phyloP scores from a whole-genome alignment of 345 rosid genomes.

The Linum lewisii region DNA sequence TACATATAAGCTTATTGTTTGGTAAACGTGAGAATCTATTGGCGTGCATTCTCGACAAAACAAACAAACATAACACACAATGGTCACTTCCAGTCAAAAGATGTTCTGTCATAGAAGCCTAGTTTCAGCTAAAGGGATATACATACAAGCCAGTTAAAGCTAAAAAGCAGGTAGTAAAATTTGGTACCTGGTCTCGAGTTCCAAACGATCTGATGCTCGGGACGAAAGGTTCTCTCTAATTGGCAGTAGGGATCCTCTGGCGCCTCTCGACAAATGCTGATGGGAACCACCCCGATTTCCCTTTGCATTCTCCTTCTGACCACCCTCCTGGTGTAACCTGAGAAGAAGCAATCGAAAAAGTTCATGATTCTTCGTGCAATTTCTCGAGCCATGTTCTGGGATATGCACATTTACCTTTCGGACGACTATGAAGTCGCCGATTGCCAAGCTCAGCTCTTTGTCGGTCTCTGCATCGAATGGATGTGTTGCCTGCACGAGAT shows the following conservation, averaged over 20 bases:
- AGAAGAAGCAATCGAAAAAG: background rate
- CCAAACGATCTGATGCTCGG: too few relatives aligned
- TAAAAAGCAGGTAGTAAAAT: too few relatives aligned
- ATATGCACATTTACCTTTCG: conserved; percentile 48
- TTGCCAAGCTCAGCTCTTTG: conserved; percentile 70
- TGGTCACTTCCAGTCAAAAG: background rate
- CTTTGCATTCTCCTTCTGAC: conserved; percentile 96
- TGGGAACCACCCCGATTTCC: conserved; percentile 95
- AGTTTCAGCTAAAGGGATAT: conserved; percentile 10
- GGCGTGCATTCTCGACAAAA: too few relatives aligned
- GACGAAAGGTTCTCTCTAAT: conserved; percentile 23
- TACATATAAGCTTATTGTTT: too few relatives aligned
- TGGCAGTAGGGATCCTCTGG: conserved; percentile 57
- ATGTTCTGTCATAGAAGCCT: too few relatives aligned
- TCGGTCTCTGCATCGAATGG: conserved; percentile 70
- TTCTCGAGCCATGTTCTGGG: too few relatives aligned
- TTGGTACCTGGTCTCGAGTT: too few relatives aligned
- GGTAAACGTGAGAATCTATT: too few relatives aligned
- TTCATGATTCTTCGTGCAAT: too few relatives aligned
- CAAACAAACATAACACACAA: background rate
- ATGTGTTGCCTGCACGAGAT: conserved; percentile 52
- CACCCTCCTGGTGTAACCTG: conserved; percentile 83
- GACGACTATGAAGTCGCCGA: conserved; percentile 84
- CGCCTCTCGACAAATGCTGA: conserved; percentile 79
- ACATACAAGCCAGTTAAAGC: too few relatives aligned